These are phyloP conservation scores for Stipa capillata DNA, from an alignment of 176 grass and related monocot genomes.

Conservation along the genomic window DNA sequence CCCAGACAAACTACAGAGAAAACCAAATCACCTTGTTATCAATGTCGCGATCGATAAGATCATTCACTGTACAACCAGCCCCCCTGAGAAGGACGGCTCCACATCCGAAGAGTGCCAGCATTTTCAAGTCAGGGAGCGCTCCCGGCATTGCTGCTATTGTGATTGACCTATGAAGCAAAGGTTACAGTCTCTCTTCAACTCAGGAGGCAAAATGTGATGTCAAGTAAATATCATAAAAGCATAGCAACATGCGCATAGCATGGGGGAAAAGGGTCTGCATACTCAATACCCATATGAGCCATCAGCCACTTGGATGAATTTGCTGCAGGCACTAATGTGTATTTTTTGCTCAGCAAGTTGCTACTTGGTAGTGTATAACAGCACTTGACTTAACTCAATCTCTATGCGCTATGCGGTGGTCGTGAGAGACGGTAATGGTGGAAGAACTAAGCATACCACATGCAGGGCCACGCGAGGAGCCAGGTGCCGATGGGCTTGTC, in stretches of 20 bases:
- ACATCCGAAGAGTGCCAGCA: slow-evolving; percentile 70
- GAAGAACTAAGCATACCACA: slow-evolving; percentile 37
- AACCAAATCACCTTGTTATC: slow-evolving; percentile 52
- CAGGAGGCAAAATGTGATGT: too few relatives aligned
- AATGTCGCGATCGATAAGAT: slow-evolving; percentile 75
- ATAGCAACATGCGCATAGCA: too few relatives aligned
- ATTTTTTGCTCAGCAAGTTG: too few relatives aligned
- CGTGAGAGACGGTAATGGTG: not conserved
- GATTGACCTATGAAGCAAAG: slow-evolving; percentile 49
- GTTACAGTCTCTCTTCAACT: not conserved
- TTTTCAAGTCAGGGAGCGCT: slow-evolving; percentile 60
- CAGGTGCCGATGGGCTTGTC: slow-evolving; percentile 83
- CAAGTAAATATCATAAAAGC: too few relatives aligned
- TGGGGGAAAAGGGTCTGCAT: too few relatives aligned
- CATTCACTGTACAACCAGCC: slow-evolving; percentile 81
- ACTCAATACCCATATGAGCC: too few relatives aligned
- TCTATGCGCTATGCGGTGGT: not conserved
- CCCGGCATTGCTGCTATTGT: slow-evolving; percentile 52
- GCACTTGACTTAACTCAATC: too few relatives aligned
- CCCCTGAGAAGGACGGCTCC: slow-evolving; percentile 74
- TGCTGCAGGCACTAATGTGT: too few relatives aligned
- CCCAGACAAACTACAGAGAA: not conserved
- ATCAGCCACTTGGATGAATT: too few relatives aligned
- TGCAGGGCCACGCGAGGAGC: slow-evolving; percentile 83
- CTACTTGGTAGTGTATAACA: too few relatives aligned